Evolutionary conservation across 1,284 basidiomycete genomes (phyloP), one percentile per base, ranked within the genome.

Genomic region (Megacollybia platyphylla): DNA sequence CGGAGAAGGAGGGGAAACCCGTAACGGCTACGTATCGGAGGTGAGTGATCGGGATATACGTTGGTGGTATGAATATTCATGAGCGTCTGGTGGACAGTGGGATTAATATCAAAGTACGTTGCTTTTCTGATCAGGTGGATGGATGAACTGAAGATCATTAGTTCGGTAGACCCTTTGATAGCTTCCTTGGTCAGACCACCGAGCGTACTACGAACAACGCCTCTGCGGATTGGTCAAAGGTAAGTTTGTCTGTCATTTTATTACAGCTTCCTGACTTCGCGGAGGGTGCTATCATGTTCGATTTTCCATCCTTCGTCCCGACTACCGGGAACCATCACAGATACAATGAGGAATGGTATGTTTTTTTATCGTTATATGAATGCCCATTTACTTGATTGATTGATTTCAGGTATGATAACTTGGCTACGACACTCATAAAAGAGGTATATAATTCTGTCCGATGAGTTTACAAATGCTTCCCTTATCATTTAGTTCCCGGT

Each of bases 251-350:
- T 36, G 5, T 4, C 32, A 28, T 36, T 36, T 18, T 24, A 8
- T 27, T 18, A 35, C 28, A 11, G 39, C 9, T 26, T 13, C 38
- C 29, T 26, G 7, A 35, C 11, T 10, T 9, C 10, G 27, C 32
- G 7, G 18, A 62, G 57, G 60, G 61, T 15, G 57, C 59, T 6
- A 58, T 62, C 44, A 61, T 61, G 60, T 60, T 61, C 42, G 59
- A 62, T 49, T 61, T 61, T 48, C 60, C 60, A 5, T 54, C 56
- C 2, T 61, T 58, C 43, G 44, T 55, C 1, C 59, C 60, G 1
- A 57, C 55, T 1, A 52, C 50, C n/a, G 59, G 60, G 4, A 58
- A 60, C 41, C 56, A 54, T 36, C 53, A 53, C 46, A 55, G 61
- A 7, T 61, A 56, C 31, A 62, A 61, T 41, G 60, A 61, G 44